Percentiles rank a stretch among this genome's conserved stretches.
Conservation (phyloP, 495 filamentous ascomycete species). For the Penicillium ochrochloron region DNA sequence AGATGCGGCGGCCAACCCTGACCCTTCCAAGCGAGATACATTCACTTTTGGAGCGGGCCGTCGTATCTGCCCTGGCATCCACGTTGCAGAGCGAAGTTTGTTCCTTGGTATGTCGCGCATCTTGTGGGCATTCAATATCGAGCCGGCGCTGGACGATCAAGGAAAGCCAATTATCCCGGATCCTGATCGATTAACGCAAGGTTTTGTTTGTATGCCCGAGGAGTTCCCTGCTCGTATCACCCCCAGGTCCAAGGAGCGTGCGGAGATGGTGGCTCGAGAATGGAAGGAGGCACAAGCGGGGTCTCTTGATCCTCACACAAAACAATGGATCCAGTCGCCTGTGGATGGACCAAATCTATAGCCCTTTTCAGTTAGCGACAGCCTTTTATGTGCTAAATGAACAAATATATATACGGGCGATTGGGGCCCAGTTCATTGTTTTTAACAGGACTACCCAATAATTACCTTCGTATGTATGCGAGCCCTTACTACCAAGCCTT, state of each 20-base stretch:
- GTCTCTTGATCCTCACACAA: conserved; percentile 26
- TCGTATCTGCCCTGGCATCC: conserved; percentile 38
- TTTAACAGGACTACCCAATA: too few species aligned
- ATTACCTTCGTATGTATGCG: too few species aligned
- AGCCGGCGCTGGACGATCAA: conserved; percentile 16
- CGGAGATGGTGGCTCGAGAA: conserved; percentile 41
- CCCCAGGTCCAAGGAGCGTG: conserved; percentile 34
- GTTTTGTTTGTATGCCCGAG: conserved; percentile 48
- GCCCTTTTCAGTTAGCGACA: background rate
- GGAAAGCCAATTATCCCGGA: conserved; percentile 28
- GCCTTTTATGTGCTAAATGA: background rate
- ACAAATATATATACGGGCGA: too few species aligned
- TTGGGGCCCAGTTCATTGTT: too few species aligned
- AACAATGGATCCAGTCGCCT: conserved; percentile 26
- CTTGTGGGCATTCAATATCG: conserved; percentile 56
- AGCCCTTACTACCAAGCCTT: too few species aligned
- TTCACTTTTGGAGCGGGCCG: conserved; percentile 39
- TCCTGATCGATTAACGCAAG: conserved; percentile 36
- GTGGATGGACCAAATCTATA: background rate
- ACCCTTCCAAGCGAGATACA: conserved; percentile 38
- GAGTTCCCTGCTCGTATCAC: conserved; percentile 37
- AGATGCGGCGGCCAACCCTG: conserved; percentile 44
- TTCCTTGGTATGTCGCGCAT: conserved; percentile 57
- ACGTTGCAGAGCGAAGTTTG: conserved; percentile 45
- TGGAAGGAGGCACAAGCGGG: conserved; percentile 25